Base-by-base conservation (phyloP, 2,329 filamentous ascomycete species). In the Rhynchosporium agropyri region DNA sequence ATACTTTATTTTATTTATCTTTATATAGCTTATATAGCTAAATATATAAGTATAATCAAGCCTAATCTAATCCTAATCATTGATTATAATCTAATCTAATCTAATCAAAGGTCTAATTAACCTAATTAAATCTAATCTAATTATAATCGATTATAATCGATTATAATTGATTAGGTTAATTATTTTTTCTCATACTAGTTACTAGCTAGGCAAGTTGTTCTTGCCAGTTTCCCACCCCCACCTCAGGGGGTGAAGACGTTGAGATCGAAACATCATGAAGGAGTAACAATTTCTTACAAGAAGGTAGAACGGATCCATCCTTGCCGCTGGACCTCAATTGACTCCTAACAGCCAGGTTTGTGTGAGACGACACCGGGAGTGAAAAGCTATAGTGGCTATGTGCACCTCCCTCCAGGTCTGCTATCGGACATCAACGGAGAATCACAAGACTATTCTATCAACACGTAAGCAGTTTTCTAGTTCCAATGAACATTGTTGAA, bases 351-450 rank as follows among this genome's bases (percentile, higher is more conserved):
- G 50, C 50, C 50, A 40, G 36, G 36, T 7, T 10, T 54, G 20
- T 69, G 65, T 40, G 68, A 69, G 42, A 67, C 65, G 1, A 68
- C 64, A 20, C 63, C 64, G 7, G 65, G 68, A 8, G 68, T 69
- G 1, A 67, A 64, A 29, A 49, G 59, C 33, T 68, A 63, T 46
- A 64, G 61, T 13, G 68, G 65, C 8, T 66, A 69, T 62, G 61
- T 69, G 38, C 53, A 66, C 36, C 49, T 69, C 46, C 62, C 65
- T 26, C 45, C 60, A n/a, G 60, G 58, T 5, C 15, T 61, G 26
- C 42, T 61, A 4, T 61, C 46, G 9, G 58, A 65, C 53, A 62
- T 57, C 54, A 46, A 46, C 6, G 50, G 50, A 53, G 49, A 53
- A 53, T 38, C 49, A 55, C 60, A 57, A 43, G 45, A 60, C 12